Percentiles rank a stretch among this genome's conserved stretches.
Conservation (phyloP, 768 basidiomycete genomes). For the Suillus brevipes region DNA sequence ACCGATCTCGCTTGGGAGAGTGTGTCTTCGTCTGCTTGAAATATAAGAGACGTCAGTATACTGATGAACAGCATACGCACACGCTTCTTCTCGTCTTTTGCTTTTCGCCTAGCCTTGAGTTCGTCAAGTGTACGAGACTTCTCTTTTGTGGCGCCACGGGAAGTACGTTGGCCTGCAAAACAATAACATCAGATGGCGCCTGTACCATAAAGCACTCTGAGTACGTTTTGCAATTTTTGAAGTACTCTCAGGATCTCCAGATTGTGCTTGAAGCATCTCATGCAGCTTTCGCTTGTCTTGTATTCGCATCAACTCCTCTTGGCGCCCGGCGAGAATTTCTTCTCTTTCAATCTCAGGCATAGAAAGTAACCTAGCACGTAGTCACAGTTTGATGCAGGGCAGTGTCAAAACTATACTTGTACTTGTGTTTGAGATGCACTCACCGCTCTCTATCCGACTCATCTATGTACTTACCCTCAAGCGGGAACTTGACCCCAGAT, state of each 20-base stretch:
- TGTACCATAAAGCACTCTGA: conserved; percentile 26
- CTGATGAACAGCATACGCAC: conserved; percentile 42
- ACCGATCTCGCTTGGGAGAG: conserved; percentile 69
- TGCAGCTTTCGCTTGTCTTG: conserved; percentile 71
- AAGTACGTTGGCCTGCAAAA: conserved; percentile 66
- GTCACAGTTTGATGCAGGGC: conserved; percentile 10
- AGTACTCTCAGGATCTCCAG: conserved; percentile 56
- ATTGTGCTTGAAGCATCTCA: conserved; percentile 70
- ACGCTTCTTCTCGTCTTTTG: conserved; percentile 85
- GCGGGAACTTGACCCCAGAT: conserved; percentile 69
- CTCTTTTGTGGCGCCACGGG: conserved; percentile 75
- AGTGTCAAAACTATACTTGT: conserved; percentile 30
- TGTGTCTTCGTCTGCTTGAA: conserved; percentile 44
- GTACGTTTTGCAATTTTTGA: conserved; percentile 77
- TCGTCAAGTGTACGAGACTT: conserved; percentile 80
- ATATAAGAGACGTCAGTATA: conserved; percentile 14
- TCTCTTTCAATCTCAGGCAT: conserved; percentile 92
- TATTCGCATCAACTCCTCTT: conserved; percentile 77
- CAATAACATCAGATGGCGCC: conserved; percentile 13
- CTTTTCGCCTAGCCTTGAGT: conserved; percentile 82
- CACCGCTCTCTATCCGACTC: conserved; percentile 82
- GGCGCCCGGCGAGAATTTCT: conserved; percentile 74
- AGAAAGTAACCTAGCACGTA: conserved; percentile 58
- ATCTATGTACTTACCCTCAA: conserved; percentile 90
- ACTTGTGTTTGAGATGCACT: conserved; percentile 35